phyloP scores from a whole-genome alignment of 208 protist genomes.

The Angomonas ambiguus region DNA sequence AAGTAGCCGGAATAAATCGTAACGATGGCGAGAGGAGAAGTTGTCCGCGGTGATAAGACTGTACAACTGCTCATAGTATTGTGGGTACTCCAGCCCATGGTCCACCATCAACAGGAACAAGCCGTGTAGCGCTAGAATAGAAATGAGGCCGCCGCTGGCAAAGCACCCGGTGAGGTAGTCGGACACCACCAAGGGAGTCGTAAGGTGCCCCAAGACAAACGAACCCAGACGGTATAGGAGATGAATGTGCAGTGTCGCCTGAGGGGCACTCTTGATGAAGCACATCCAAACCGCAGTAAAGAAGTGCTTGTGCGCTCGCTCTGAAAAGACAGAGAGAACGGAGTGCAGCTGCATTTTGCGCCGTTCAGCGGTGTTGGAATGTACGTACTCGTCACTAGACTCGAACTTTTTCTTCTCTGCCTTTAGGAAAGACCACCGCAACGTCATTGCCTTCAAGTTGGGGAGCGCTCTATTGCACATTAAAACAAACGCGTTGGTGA shows the following conservation, averaged over 20 bases:
- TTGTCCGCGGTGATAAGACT: constrained; percentile 72
- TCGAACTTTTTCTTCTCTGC: constrained; percentile 50
- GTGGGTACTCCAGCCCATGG: constrained; percentile 86
- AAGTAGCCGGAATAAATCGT: constrained; percentile 81
- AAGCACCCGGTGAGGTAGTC: constrained; percentile 88
- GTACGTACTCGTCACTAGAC: constrained; percentile 55
- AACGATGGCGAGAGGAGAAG: constrained; percentile 82
- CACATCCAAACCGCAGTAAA: constrained; percentile 81
- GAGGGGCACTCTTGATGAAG: constrained; percentile 49
- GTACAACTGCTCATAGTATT: constrained; percentile 91
- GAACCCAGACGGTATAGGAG: constrained; percentile 74
- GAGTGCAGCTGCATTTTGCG: constrained; percentile 49
- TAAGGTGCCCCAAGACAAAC: constrained; percentile 70
- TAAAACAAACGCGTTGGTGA: constrained; percentile 74
- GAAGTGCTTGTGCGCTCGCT: constrained; percentile 75
- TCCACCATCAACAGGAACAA: constrained; percentile 88
- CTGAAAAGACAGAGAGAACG: constrained; percentile 78
- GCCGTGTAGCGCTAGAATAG: constrained; percentile 81
- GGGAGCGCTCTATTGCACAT: constrained; percentile 59
- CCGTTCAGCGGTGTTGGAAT: constrained; percentile 65
- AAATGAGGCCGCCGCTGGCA: constrained; percentile 75
- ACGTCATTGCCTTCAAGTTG: constrained; percentile 33
- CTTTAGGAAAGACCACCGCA: constrained; percentile 65
- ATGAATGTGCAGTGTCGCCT: constrained; percentile 64
- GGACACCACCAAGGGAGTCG: constrained; percentile 77